Base-by-base conservation (phyloP, 2,329 filamentous ascomycete genomes). In the Penicillium palitans region DNA sequence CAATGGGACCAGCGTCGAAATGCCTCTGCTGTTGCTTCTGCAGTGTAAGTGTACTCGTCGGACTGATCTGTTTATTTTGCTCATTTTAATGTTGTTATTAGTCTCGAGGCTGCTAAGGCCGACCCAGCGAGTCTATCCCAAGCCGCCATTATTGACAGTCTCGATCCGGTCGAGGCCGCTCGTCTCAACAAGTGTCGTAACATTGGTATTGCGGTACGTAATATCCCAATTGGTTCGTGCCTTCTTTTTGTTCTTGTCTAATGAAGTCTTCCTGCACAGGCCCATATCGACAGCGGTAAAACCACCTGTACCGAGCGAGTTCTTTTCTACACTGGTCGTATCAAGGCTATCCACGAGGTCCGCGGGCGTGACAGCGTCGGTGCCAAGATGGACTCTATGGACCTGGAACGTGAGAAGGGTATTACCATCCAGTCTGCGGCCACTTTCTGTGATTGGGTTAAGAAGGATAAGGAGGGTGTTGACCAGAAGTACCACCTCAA, bases 361-460 rank as follows among this genome's bases (percentile, higher is more conserved):
- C 87, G 95, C 71, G 74, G 74, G 52, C 93, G 93, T 73, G 95
- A 99, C 83, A 86, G 90, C 37, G 92, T 97, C 41, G 95, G 95
- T 65, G 95, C 95, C 61, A 99, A 99, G 82, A 99, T 99, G 95
- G 95, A 99, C 81, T 97, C 93, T 27, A 99, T 99, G 95, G 95
- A 99, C 69, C 83, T 99, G 67, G 95, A 99, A 80, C 85, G 95
- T 77, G 95, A 98, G 77, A 96, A 97, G 81, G 95, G 95, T 70
- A 99, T 99, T 75, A 99, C 95, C 58, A 99, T 99, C 71, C 93
- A 99, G 77, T 98, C 93, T 67, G 95, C 95, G 12, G 95, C 95
- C 25, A 99, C 95, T 0, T 99, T 96, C 76, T 96, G 91, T 77
- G 93, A 99, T 78, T 99, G 95, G 95, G 80, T 89, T 66, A 97